Base-by-base conservation (phyloP, 108 stramenopile genomes). In the Chaetoceros tenuissimus region DNA sequence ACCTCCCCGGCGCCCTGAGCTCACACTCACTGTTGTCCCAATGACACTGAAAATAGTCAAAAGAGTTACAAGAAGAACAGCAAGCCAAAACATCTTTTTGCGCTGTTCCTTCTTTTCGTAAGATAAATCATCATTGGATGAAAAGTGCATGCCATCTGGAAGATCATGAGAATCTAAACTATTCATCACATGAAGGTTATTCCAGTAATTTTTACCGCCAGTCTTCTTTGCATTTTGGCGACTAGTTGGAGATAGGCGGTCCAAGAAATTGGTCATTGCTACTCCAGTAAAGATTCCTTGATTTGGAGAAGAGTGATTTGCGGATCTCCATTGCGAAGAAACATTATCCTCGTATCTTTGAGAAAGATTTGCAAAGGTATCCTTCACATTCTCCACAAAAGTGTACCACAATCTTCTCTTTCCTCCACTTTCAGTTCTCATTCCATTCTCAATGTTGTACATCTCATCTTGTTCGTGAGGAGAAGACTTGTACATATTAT, bases 381-480 rank as follows among this genome's bases (percentile, higher is more conserved):
- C 67, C 62, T 46, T 62, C 45, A 57, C 62, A 67, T 23, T 48
- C 48, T 24, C 57, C 59, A 5, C 62, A 62, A 1, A 73, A 29
- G 52, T 67, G 53, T 51, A 25, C 64, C 68, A 60, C 49, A 65
- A 21, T 59, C 61, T 51, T 67, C 44, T 24, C 67, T 74, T 28
- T 51, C n/a, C 0, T 57, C 60, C 51, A 71, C 74, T 31, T 29
- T 64, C 34, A 74, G 71, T 27, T 58, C 57, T 23, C 62, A 51
- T 45, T 66, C 73, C 55, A 79, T 74, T 5, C 57, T 34, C 17
- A 56, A 25, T 26, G 59, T 31, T 22, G 18, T 31, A 50, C 22
- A 46, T 0, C 30, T 22, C 47, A 21, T 28, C 18, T 25, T 53
- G 22, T 17, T 46, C 0, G 23, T 50, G 24, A 48, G 71, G 56